A percentile compares a stretch with the other conserved stretches of the same genome.
Conservation (phyloP, 345 rosid genomes). For the Populus ilicifolia region DNA sequence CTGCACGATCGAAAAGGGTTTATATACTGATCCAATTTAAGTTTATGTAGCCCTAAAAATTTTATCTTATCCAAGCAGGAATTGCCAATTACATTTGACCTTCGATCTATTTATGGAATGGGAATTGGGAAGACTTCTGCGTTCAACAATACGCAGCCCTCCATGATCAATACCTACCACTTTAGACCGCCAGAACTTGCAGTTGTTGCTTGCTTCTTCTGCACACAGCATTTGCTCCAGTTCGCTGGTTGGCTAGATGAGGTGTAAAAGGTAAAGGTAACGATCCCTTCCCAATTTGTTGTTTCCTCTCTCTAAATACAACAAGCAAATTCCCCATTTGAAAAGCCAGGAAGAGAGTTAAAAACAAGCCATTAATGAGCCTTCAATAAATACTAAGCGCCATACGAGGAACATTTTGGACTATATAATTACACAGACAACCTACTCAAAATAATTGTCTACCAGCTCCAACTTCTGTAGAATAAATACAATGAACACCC, state of each 20-base stretch:
- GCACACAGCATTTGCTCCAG: too few relatives aligned
- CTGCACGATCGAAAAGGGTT: neutral
- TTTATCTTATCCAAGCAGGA: neutral
- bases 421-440: neutral
- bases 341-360: neutral
- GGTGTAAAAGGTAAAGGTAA: too few relatives aligned
- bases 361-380: neutral
- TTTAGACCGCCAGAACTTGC: too few relatives aligned
- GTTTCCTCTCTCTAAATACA: too few relatives aligned
- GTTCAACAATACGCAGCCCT: too few relatives aligned
- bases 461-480: neutral
- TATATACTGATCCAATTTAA: neutral
- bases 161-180: too few relatives aligned
- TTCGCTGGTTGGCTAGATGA: too few relatives aligned
- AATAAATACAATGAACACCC: conserved; percentile 3
- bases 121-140: neutral
- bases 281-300: too few relatives aligned
- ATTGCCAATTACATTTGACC: neutral
- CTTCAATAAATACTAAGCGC: neutral
- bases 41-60: neutral
- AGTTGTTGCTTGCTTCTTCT: too few relatives aligned
- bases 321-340: too few relatives aligned
- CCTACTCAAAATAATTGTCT: neutral
- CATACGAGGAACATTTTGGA: neutral
- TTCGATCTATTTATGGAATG: neutral